These are phyloP conservation scores for Symbiodinium natans DNA, from an alignment of 73 alveolate species.

Conservation along the genomic window DNA sequence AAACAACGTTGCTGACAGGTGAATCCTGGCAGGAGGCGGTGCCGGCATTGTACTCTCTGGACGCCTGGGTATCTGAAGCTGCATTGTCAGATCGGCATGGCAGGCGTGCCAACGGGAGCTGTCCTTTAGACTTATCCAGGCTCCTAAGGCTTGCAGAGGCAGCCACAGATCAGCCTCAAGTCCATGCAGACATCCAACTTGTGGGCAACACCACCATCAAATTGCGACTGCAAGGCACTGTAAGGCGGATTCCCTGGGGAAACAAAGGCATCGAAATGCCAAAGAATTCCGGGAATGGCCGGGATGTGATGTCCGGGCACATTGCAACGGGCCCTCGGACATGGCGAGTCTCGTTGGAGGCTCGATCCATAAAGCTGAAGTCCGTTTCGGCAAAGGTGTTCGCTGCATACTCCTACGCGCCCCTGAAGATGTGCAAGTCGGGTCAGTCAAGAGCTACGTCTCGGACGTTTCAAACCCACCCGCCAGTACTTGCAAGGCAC, in stretches of 20 bases:
- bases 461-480: background rate
- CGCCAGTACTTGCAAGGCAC: background rate
- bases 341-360: slow-evolving; percentile 8
- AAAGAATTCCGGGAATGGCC: background rate
- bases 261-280: background rate
- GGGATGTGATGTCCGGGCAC: background rate
- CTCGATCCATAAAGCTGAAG: background rate
- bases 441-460: background rate
- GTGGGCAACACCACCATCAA: background rate
- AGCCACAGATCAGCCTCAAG: background rate
- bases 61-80: background rate
- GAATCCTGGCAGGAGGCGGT: slow-evolving; percentile 8
- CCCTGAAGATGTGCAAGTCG: background rate
- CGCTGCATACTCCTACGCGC: background rate
- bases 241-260: background rate
- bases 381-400: background rate
- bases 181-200: background rate
- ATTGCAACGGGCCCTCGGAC: background rate
- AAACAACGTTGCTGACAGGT: background rate
- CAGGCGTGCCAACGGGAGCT: background rate
- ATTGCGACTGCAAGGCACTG: background rate
- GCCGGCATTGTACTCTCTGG: background rate
- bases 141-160: background rate
- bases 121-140: background rate
- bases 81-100: background rate